Base-by-base conservation (phyloP, 2,329 filamentous ascomycete genomes). In the Grosmannia serpens region DNA sequence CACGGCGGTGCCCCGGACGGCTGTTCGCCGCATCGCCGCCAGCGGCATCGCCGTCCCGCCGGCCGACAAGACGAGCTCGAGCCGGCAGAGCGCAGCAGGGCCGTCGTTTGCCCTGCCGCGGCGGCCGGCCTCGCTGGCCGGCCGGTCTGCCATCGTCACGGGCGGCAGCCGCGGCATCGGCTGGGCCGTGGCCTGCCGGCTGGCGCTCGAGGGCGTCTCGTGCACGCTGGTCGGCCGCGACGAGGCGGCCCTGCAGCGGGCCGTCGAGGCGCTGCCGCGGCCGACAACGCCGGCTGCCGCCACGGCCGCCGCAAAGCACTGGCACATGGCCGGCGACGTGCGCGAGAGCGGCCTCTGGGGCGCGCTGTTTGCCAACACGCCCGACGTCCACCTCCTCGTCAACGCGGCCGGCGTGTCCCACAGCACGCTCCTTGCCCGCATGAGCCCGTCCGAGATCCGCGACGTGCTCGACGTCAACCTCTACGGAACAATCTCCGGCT, bases 331-430 rank as follows among this genome's bases (percentile, higher is more conserved):
- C 3, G 67, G 65, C 33, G 64, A 67, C 49, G 65, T 67, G 5
- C 58, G 60, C 10, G 60, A 64, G 27, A 29, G 59, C 8, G n/a
- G 24, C 0, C 58, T 62, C 2, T 68, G 66, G 66, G 44, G 33
- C 5, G n/a, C 41, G 1, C 47, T 64, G 31, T 60, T 61, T 24
- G n/a, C 31, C 22, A 26, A 54, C 2, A 24, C 47, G 22, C 44
- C 56, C 29, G 51, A 60, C 35, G 56, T 47, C 1, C 26, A 82
- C 65, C 75, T 92, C 33, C 79, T 95, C 1, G 79, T 95, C 62
- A 95, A 95, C 67, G 87, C 88, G 29, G 90, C 90, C 0, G 91
- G 90, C 11, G 75, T 91, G 26, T 77, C 85, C 0, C 84, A 90
- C 64, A 78, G 77, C 15, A 80, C 77, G 0, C 74, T 89, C 1